phyloP scores from a whole-genome alignment of 495 filamentous ascomycete species.

The Aspergillus ellipticus region DNA sequence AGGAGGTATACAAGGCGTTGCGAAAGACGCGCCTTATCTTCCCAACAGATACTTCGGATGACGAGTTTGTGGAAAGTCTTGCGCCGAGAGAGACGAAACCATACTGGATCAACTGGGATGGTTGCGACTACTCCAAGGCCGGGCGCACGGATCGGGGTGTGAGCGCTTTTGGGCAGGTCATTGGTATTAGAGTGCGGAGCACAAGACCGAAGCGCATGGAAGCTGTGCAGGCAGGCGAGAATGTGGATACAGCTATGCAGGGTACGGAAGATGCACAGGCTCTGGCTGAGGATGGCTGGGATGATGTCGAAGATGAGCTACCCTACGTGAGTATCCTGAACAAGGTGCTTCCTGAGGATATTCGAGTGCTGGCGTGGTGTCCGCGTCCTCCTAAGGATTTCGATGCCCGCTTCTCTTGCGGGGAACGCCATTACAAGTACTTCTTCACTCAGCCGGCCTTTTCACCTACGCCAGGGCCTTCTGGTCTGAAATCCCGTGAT shows the following conservation, averaged over 20 bases:
- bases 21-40: conserved; percentile 75
- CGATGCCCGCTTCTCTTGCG: conserved; percentile 89
- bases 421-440: conserved; percentile 84
- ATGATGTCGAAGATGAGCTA: conserved; percentile 76
- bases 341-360: conserved; percentile 81
- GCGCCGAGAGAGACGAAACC: conserved; percentile 28
- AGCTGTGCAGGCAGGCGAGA: neutral
- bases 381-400: conserved; percentile 73
- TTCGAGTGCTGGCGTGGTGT: conserved; percentile 90
- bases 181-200: conserved; percentile 77
- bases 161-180: conserved; percentile 94
- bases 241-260: conserved; percentile 15
- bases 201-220: conserved; percentile 52
- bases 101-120: conserved; percentile 64
- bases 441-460: conserved; percentile 96
- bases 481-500: conserved; percentile 31
- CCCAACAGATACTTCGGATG: conserved; percentile 49
- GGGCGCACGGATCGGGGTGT: conserved; percentile 90
- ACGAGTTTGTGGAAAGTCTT: conserved; percentile 22
- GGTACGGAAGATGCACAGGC: conserved; percentile 24
- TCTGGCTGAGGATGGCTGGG: conserved; percentile 50
- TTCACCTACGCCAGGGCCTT: conserved; percentile 48
- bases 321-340: conserved; percentile 80
- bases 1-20: conserved; percentile 86
- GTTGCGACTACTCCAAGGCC: conserved; percentile 87